Conservation (phyloP, 352 stramenopile species). For the Globisporangium spiculum region DNA sequence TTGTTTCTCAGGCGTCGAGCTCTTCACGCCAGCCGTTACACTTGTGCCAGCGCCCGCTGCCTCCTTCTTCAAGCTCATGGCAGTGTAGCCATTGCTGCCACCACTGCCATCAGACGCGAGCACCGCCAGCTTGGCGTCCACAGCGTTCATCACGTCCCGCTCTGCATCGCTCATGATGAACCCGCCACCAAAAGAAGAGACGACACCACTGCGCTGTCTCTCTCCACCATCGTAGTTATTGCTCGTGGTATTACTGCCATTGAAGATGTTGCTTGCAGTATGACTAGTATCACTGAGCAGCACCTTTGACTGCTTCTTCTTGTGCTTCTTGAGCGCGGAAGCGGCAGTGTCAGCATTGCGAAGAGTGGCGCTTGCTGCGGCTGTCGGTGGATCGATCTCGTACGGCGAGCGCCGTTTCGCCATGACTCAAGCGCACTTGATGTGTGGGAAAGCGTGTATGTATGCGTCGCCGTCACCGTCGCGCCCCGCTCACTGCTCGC, state of each 20-base stretch:
- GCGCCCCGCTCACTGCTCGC: background rate
- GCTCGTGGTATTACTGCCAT: background rate
- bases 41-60: too few species aligned
- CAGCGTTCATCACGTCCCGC: constrained; percentile 8
- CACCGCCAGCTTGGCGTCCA: constrained; percentile 17
- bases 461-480: background rate
- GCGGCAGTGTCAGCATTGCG: background rate
- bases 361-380: background rate
- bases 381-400: constrained; percentile 18
- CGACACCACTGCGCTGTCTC: background rate
- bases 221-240: background rate
- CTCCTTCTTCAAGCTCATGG: background rate
- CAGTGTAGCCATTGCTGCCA: background rate
- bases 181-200: background rate
- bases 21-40: background rate
- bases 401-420: constrained; percentile 42
- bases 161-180: constrained; percentile 12
- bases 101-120: constrained; percentile 1
- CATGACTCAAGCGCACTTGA: constrained; percentile 4
- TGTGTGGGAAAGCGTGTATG: background rate
- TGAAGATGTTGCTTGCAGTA: background rate
- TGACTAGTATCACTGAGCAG: background rate
- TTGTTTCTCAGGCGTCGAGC: background rate
- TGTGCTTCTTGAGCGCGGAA: background rate
- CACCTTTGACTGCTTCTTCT: background rate